Evolutionary conservation across 2,329 filamentous ascomycete species (phyloP), one percentile per base, ranked within the genome.

Genomic region (Fusarium veterinarium): DNA sequence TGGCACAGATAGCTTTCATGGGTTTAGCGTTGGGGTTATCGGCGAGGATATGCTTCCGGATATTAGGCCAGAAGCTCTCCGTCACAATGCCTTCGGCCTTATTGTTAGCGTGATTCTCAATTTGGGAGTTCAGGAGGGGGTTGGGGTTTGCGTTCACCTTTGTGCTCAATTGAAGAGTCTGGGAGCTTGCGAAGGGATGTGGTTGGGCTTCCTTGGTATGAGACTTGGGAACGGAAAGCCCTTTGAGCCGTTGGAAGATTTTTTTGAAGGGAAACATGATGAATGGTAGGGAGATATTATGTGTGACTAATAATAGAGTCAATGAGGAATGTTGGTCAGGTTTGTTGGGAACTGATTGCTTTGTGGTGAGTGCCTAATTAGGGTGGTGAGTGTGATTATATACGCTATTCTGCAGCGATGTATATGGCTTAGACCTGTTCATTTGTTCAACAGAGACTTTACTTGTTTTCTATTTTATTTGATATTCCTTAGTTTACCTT

Each of bases 61-160:
- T 23, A 17, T 9, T 55, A 0, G 67, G 52, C 65, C 52, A 69
- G 38, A 58, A 69, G 16, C 6, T 53, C 6, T 69, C 58, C 0
- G n/a, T 19, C 9, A 23, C 23, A 13, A 4, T 3, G 2, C 28
- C 25, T 31, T 53, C 17, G 6, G 6, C 11, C 10, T 3, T 17
- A 4, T 40, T 16, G 17, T 48, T 28, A n/a, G 41, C 28, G 7
- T 16, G 17, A 5, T 31, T 23, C 3, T 10, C 14, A 19, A 6
- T 19, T 4, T n/a, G 12, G 14, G 25, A 6, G 2, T 20, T 19
- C 3, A 37, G 10, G 35, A 10, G 17, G 17, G 6, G 19, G 19
- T 20, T 14, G 8, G 44, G 8, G 8, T 10, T 28, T 37, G 9
- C 17, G 17, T 37, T 37, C 19, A 37, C 35, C 17, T 19, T 37